These are phyloP conservation scores for Diaporthe ilicicola DNA, from an alignment of 2,329 filamentous ascomycete species.

Conservation along the genomic window DNA sequence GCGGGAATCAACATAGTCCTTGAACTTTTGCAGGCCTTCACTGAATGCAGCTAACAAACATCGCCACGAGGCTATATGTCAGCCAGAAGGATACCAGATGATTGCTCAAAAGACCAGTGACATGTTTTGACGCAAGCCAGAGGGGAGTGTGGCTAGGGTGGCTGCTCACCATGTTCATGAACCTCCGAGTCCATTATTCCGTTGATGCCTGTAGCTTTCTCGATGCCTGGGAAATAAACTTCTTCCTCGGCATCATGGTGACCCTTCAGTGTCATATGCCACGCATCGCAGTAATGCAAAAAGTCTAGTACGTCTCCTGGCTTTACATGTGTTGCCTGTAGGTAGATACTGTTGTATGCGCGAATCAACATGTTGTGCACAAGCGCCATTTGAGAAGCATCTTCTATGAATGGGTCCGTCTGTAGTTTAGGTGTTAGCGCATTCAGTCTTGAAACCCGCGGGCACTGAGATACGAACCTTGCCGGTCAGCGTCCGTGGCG, in stretches of 20 bases:
- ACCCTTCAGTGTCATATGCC: constrained; percentile 65
- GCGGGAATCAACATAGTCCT: background rate
- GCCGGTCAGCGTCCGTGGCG: background rate
- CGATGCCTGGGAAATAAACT: constrained; percentile 63
- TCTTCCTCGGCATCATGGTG: constrained; percentile 70
- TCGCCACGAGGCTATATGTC: background rate
- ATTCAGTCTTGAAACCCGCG: background rate
- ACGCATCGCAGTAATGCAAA: constrained; percentile 63
- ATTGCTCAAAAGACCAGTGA: background rate
- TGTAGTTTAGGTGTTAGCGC: background rate
- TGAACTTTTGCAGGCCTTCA: background rate
- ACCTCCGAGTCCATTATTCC: background rate
- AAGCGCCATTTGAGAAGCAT: constrained; percentile 60
- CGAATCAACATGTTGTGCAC: constrained; percentile 70
- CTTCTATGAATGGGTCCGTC: background rate
- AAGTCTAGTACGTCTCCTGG: constrained; percentile 64
- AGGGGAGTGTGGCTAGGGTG: background rate
- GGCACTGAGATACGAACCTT: background rate
- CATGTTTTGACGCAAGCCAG: too few species aligned
- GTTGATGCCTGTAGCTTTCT: constrained; percentile 41
- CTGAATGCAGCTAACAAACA: background rate
- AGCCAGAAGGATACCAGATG: background rate
- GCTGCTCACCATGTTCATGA: background rate
- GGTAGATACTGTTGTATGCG: constrained; percentile 70
- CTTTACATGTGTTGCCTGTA: constrained; percentile 62